phyloP scores from a whole-genome alignment of 2,329 filamentous ascomycete species.

The Penicillium sclerotigenum region DNA sequence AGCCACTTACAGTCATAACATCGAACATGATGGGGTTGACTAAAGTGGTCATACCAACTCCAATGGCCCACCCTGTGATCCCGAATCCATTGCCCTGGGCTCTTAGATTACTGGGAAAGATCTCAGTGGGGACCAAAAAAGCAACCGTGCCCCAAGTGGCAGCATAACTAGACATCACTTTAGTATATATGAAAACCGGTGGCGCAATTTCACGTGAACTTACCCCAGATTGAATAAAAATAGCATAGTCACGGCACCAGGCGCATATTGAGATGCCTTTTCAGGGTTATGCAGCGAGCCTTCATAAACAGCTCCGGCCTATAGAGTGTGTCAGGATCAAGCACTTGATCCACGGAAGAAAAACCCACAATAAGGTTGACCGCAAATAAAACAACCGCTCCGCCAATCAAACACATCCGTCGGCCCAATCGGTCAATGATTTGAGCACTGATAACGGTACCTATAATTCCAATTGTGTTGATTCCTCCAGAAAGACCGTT shows the following conservation, averaged over 20 bases:
- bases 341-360: not conserved
- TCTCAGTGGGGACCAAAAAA: slow-evolving; percentile 54
- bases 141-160: slow-evolving; percentile 52
- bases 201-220: not conserved
- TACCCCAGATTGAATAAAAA: slow-evolving; percentile 41
- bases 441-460: slow-evolving; percentile 51
- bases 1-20: slow-evolving; percentile 29
- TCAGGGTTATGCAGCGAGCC: slow-evolving; percentile 36
- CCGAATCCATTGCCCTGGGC: slow-evolving; percentile 60
- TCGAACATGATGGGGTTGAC: slow-evolving; percentile 53
- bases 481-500: slow-evolving; percentile 51
- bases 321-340: slow-evolving; percentile 7
- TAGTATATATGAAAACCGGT: not conserved
- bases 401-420: slow-evolving; percentile 41
- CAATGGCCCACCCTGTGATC: slow-evolving; percentile 59
- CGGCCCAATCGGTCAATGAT: slow-evolving; percentile 53
- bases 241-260: slow-evolving; percentile 49
- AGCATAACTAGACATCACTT: slow-evolving; percentile 40
- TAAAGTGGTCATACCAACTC: slow-evolving; percentile 54
- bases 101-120: slow-evolving; percentile 55
- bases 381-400: slow-evolving; percentile 38
- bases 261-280: slow-evolving; percentile 40
- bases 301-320: slow-evolving; percentile 46
- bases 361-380: slow-evolving; percentile 43
- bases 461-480: slow-evolving; percentile 53